These are phyloP conservation scores for Colletotrichum cordylinicola DNA, from an alignment of 2,329 filamentous ascomycete genomes.

Conservation along the genomic window DNA sequence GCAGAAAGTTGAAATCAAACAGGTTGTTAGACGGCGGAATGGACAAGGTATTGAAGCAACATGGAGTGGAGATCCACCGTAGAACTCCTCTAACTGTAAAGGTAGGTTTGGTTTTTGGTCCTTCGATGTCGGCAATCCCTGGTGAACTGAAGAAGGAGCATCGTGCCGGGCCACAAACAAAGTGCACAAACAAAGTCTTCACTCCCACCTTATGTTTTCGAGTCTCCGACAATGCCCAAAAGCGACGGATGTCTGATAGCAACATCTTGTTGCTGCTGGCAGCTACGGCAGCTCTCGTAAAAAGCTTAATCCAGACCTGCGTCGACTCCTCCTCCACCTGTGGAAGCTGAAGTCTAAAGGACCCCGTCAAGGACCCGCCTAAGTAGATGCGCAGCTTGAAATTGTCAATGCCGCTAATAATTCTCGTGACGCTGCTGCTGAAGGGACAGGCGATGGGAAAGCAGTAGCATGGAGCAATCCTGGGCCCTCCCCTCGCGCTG, in stretches of 20 bases:
- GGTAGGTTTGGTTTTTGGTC: not conserved
- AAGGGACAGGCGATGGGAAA: not conserved
- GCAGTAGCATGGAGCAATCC: not conserved
- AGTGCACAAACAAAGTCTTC: too few relatives aligned
- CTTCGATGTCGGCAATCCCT: not conserved
- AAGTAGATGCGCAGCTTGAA: not conserved
- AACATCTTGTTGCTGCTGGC: not conserved
- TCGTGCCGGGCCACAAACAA: too few relatives aligned
- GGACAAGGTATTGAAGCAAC: not conserved
- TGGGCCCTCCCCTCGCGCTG: not conserved
- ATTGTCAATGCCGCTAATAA: not conserved
- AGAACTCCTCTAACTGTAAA: not conserved
- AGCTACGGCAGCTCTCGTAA: not conserved
- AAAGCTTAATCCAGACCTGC: not conserved
- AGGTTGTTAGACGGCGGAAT: not conserved
- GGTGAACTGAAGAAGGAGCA: not conserved
- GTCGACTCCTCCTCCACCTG: not conserved
- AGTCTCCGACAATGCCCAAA: too few relatives aligned
- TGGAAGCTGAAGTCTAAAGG: not conserved
- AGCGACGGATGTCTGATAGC: too few relatives aligned
- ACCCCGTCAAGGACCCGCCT: not conserved
- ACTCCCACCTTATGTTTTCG: too few relatives aligned
- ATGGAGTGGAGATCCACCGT: not conserved
- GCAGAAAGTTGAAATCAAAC: too few relatives aligned
- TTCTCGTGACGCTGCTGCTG: not conserved